Base-by-base conservation (phyloP, 1,284 basidiomycete species). In the Naganishia albida region DNA sequence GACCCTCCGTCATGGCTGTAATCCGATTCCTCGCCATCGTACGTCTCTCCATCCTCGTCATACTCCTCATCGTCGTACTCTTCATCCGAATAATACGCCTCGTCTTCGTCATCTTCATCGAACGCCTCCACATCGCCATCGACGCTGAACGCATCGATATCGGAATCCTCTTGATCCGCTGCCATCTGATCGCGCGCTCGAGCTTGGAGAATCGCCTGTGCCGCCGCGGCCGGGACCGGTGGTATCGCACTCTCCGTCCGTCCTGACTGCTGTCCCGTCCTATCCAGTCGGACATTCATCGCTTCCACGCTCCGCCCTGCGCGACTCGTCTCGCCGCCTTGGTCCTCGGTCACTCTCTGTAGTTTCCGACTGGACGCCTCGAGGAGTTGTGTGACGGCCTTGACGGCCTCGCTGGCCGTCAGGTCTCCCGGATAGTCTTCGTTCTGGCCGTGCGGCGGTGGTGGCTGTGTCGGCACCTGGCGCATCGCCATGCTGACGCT, bases 61-160 rank as follows among this genome's bases (percentile, higher is more conserved):
- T 70, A 57, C 46, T 66, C 60, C 42, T 54, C 49, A n/a, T 51
- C 40, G 23, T 55, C 56, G 43, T 62, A 59, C 28, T 63, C 54
- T 30, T 62, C 44, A 42, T 62, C 66, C 20, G 67, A 56, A 44
- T 62, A 64, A 34, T 53, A 53, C 40, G 34, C 39, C 38, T 54
- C 64, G 18, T 65, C 59, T 18, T 56, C 28, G 40, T 55, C 60
- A 15, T 53, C 38, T 39, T 46, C 60, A 23, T 66, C 60, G 44
- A 52, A 57, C 42, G 42, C 48, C n/a, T 63, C 52, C 3, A 54
- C 51, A 43, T 62, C 59, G 16, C 53, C 52, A 25, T 60, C 51
- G 7, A 65, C 56, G 44, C 59, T 65, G 20, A 60, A 46, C 39
- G 34, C 38, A 25, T 50, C 42, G 42, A 46, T 50, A 44, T 63